Evolutionary conservation across 768 basidiomycete species (phyloP).

Genomic region (Podaxis pistillaris): DNA sequence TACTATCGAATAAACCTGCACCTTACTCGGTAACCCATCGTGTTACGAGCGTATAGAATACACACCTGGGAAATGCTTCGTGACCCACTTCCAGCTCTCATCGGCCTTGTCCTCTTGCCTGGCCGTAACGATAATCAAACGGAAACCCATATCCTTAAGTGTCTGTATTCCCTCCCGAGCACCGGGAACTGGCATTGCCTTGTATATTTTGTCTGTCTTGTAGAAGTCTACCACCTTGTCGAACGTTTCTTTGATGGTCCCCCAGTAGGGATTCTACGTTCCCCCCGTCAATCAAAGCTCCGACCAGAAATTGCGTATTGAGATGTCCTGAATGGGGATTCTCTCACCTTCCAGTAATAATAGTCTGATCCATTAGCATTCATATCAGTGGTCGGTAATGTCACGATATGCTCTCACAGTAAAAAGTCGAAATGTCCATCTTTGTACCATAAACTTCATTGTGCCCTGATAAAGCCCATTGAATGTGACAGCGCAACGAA

Average conservation of each 20-base stretch:
- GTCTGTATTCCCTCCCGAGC: conserved; percentile 56
- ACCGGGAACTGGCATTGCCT: conserved; percentile 54
- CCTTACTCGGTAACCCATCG: background rate
- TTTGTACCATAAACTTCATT: conserved; percentile 56
- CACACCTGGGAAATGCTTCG: conserved; percentile 61
- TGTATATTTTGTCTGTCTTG: conserved; percentile 43
- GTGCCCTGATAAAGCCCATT: conserved; percentile 48
- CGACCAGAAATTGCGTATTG: background rate
- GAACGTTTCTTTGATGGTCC: conserved; percentile 53
- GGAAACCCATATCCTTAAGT: conserved; percentile 62
- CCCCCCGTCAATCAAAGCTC: background rate
- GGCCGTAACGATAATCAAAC: conserved; percentile 77
- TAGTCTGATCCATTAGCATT: conserved; percentile 44
- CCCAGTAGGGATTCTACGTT: conserved; percentile 59
- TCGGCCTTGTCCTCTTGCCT: conserved; percentile 52
- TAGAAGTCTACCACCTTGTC: conserved; percentile 62
- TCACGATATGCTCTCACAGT: conserved; percentile 41
- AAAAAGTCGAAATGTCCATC: conserved; percentile 56
- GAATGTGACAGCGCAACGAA: background rate
- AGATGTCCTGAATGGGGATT: background rate
- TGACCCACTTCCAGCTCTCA: conserved; percentile 65
- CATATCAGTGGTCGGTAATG: background rate
- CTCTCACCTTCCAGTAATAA: conserved; percentile 69
- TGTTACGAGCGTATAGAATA: conserved; percentile 5
- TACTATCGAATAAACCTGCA: conserved; percentile 49